phyloP scores from a whole-genome alignment of 2,329 filamentous ascomycete species.

The Epichloe gansuensis region DNA sequence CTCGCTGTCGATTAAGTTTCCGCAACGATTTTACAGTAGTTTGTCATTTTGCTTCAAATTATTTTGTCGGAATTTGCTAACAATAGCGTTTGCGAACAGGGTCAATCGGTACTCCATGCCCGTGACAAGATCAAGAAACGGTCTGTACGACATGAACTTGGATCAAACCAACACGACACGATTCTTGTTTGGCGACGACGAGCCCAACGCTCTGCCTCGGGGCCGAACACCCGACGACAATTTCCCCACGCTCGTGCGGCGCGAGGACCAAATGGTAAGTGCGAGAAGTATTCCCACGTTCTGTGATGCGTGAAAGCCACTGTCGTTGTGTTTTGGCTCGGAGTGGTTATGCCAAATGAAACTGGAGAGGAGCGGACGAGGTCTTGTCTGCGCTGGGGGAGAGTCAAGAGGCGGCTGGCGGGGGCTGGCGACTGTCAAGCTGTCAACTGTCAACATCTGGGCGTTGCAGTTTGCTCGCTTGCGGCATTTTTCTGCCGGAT shows the following conservation, averaged over 20 bases:
- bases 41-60: neutral
- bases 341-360: neutral
- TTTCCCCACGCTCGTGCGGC: conserved; percentile 72
- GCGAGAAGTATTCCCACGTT: neutral
- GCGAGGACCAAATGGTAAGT: conserved; percentile 44
- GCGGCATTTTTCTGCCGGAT: neutral
- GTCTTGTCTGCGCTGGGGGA: neutral
- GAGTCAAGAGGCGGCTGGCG: neutral
- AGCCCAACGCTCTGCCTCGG: conserved; percentile 34
- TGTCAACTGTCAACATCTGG: conserved; percentile 1
- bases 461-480: neutral
- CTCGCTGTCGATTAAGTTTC: neutral
- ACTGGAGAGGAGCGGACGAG: neutral
- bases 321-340: neutral
- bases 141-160: conserved; percentile 54
- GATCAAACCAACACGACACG: conserved; percentile 77
- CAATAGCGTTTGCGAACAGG: conserved; percentile 29
- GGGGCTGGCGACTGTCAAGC: neutral
- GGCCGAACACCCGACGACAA: conserved; percentile 61
- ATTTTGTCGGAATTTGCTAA: conserved; percentile 2
- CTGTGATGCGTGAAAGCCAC: neutral
- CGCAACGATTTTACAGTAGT: neutral
- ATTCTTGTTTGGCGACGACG: conserved; percentile 76
- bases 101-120: conserved; percentile 92
- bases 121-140: conserved; percentile 56